Conservation (phyloP, 257 asterid species). For the Sherardia arvensis region DNA sequence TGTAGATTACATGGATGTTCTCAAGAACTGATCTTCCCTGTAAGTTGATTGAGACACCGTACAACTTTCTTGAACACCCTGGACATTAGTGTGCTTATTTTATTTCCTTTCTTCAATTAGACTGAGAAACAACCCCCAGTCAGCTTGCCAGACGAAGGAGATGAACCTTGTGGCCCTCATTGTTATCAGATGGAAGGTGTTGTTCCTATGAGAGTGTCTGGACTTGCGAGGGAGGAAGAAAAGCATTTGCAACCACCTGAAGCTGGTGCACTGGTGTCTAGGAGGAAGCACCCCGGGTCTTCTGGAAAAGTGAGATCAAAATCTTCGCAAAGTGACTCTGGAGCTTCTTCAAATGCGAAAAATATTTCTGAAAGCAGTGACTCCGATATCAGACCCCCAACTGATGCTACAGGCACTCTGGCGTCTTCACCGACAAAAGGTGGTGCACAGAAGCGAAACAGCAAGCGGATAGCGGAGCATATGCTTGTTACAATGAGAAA, state of each 20-base stretch:
- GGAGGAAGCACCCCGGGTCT: constrained; percentile 32
- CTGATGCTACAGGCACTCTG: constrained; percentile 29
- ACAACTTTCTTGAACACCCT: constrained; percentile 11
- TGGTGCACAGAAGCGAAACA: constrained; percentile 50
- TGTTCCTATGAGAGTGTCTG: constrained; percentile 24
- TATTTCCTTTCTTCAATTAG: constrained; percentile 15
- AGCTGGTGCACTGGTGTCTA: constrained; percentile 33
- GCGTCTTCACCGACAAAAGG: constrained; percentile 35
- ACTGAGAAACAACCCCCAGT: constrained; percentile 48
- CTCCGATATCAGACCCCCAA: constrained; percentile 44
- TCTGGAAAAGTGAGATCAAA: constrained; percentile 40
- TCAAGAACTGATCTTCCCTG: constrained; percentile 76
- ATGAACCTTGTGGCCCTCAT: constrained; percentile 65
- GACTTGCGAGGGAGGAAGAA: constrained; percentile 34
- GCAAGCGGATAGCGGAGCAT: constrained; percentile 90
- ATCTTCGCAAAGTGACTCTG: constrained; percentile 50
- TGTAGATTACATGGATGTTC: constrained; percentile 96
- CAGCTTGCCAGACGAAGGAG: constrained; percentile 46
- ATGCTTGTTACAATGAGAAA: constrained; percentile 54
- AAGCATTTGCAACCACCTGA: constrained; percentile 35
- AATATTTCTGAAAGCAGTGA: constrained; percentile 32
- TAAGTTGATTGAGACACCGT: constrained; percentile 31
- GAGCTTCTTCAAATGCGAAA: constrained; percentile 47
- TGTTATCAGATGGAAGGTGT: constrained; percentile 61
- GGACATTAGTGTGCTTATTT: constrained; percentile 11